Evolutionary conservation across 140 eudicot genomes (phyloP), one percentile per base, ranked within the genome.

Genomic region (Erigeron philadelphicus): DNA sequence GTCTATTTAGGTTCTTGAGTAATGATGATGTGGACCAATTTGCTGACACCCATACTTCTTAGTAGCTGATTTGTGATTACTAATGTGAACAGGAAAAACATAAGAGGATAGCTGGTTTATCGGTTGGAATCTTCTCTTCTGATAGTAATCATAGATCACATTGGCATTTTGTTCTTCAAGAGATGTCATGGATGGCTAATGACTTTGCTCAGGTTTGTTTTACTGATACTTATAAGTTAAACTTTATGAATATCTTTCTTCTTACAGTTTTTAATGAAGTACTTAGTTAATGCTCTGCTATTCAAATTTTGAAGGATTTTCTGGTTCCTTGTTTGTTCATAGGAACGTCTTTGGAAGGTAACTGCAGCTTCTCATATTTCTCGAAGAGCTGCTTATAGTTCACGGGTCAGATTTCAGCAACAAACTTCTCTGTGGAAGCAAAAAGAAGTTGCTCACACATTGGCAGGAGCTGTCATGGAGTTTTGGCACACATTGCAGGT

Each of bases 341-440:
- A 94, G 99, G 99, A 94, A 78, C 97, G 97, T 45, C 65, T 87
- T 72, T 94, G 99, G 99, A 94, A 94, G 87, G 68, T 75, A 52
- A 78, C 85, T 66, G 86, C 89, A 47, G 90, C 97, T 74, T 85
- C 91, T 61, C 90, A 87, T 85, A 65, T 89, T 72, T 70, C 87
- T 38, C 78, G 60, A 38, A 88, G 72, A 31, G 91, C 74, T 76
- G 90, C 91, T 62, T 79, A 73, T 79, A 60, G 59, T 75, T 85
- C 85, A 15, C 79, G 72, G 48, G 71, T 85, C 64, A 89, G 82
- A 76, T 74, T 80, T 59, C 82, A 75, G 44, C 85, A 81, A 72
- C 81, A 79, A 58, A 72, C 31, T 54, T 61, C 58, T 42, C 15
- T 47, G 13, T 42, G 74, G 82, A 74, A 78, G 72, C 89, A 77